Evolutionary conservation across 2,329 filamentous ascomycete species (phyloP).

Genomic region (Exophiala sp.): DNA sequence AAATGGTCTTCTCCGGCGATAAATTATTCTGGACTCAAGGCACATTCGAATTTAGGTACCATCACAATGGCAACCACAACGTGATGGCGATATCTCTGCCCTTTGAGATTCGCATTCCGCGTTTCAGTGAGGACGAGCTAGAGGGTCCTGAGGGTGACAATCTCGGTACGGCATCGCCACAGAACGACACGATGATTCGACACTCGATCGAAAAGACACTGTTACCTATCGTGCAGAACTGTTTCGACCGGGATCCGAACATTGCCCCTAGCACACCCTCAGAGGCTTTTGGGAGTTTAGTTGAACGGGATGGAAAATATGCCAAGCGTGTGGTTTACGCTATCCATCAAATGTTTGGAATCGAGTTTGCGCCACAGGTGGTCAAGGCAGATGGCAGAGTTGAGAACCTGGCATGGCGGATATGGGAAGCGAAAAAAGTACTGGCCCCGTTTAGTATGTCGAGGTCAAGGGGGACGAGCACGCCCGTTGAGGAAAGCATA

Average conservation of each 20-base stretch:
- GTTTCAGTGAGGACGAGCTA: constrained; percentile 72
- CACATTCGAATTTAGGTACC: constrained; percentile 94
- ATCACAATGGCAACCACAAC: constrained; percentile 87
- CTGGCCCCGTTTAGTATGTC: constrained; percentile 74
- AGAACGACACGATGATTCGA: constrained; percentile 60
- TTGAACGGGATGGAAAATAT: constrained; percentile 85
- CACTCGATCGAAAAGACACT: constrained; percentile 71
- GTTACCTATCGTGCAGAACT: constrained; percentile 82
- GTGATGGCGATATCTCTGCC: constrained; percentile 92
- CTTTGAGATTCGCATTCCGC: constrained; percentile 81
- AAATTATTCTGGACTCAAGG: constrained; percentile 97
- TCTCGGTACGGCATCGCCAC: constrained; percentile 26
- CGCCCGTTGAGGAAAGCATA: constrained; percentile 41
- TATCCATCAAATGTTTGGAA: constrained; percentile 91
- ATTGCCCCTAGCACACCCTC: constrained; percentile 78
- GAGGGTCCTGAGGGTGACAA: constrained; percentile 40
- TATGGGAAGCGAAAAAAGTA: constrained; percentile 94
- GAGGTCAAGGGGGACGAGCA: constrained; percentile 59
- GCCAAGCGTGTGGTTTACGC: constrained; percentile 88
- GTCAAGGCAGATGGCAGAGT: constrained; percentile 90
- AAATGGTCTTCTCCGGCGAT: constrained; percentile 84
- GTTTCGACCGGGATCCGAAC: constrained; percentile 85
- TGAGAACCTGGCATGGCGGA: constrained; percentile 85
- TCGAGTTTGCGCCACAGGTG: constrained; percentile 90
- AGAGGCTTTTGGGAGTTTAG: constrained; percentile 78